These are phyloP conservation scores for Amanita subjunquillea DNA, from an alignment of 768 basidiomycete genomes.

Conservation along the genomic window DNA sequence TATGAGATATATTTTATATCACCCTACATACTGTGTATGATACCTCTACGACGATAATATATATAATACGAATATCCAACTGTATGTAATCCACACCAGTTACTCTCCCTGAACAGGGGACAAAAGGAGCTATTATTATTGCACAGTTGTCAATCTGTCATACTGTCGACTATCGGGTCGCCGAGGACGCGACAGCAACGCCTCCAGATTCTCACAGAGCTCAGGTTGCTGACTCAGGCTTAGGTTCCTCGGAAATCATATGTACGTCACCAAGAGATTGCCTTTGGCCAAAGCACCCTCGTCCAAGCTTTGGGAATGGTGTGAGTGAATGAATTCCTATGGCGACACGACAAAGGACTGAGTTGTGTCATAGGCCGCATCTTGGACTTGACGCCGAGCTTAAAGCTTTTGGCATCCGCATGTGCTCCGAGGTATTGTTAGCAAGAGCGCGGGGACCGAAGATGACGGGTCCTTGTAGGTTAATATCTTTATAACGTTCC, in stretches of 20 bases:
- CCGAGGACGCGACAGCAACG: not conserved
- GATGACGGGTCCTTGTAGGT: not conserved
- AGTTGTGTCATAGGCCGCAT: too few species aligned
- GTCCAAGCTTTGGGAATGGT: too few species aligned
- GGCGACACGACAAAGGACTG: not conserved
- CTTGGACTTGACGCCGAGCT: not conserved
- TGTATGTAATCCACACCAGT: not conserved
- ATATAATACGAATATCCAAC: not conserved
- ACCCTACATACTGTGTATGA: not conserved
- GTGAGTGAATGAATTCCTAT: too few species aligned
- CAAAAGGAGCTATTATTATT: not conserved
- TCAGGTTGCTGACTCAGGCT: not conserved
- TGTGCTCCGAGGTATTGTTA: not conserved
- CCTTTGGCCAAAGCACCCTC: too few species aligned
- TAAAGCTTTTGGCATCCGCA: not conserved
- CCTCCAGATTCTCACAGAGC: not conserved
- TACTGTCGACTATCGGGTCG: not conserved
- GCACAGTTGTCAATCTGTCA: not conserved
- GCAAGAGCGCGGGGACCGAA: slow-evolving; percentile 1
- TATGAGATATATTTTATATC: not conserved
- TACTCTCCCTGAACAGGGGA: not conserved
- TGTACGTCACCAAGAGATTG: too few species aligned
- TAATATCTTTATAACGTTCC: not conserved
- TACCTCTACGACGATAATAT: not conserved
- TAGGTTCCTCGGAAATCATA: not conserved